Base-by-base conservation (phyloP, 495 filamentous ascomycete genomes). In the Penicillium ochrochloron region DNA sequence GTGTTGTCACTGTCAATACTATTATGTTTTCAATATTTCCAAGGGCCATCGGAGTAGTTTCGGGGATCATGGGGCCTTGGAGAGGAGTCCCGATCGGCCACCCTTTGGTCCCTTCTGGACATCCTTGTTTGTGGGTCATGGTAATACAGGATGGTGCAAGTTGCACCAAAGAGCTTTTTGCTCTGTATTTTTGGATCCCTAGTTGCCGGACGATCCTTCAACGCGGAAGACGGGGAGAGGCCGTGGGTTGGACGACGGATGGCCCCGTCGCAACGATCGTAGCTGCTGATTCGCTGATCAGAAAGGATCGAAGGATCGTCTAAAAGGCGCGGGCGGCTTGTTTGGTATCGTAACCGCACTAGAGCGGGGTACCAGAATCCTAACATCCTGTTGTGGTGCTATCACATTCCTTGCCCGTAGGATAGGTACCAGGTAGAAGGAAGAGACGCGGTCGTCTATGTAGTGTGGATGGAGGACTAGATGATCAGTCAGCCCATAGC, bases 161-260 rank as follows among this genome's bases (percentile, higher is more conserved):
- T n/a, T n/a, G n/a, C n/a, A n/a, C n/a, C 27, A 46, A 31, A 52
- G 61, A 21, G 52, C 33, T 51, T 15, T 50, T 31, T 52, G 50
- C 35, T 51, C 5, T 29, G 17, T 19, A 15, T 34, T 27, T n/a
- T 33, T 58, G 44, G 51, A 39, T 53, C 46, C 34, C 33, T n/a
- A 23, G 64, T 11, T 57, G 44, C 42, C 57, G 52, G 61, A 51
- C 65, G 65, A 64, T 67, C 61, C 59, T 21, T 62, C 56, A 35
- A 39, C 62, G 62, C 69, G 62, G 62, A 61, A 63, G 57, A 46
- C 64, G 59, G 64, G 69, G 66, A 59, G 29, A 64, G 60, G 55
- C 69, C 63, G 61, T 66, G 56, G 57, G 54, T 60, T 51, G 68
- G 46, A 33, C 48, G 19, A 23, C 56, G 52, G 39, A 46, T 57